Evolutionary conservation across 805 yeast genomes (phyloP).

Genomic region (Candida ulmi): DNA sequence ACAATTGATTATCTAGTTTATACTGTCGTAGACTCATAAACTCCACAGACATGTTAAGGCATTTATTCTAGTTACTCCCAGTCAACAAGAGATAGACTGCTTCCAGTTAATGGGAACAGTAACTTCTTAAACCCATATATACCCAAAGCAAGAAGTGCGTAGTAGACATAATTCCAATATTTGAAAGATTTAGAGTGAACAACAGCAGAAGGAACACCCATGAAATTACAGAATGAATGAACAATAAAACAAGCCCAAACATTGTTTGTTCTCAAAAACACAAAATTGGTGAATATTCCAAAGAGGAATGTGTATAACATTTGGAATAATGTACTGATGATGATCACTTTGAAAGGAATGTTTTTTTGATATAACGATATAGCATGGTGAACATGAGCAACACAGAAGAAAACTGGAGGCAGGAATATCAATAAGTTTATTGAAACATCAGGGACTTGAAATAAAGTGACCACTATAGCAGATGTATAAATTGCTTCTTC

Average conservation of each 20-base stretch:
- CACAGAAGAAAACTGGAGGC: conserved; percentile 65
- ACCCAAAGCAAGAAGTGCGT: conserved; percentile 38
- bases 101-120: conserved; percentile 25
- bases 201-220: conserved; percentile 54
- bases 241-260: conserved; percentile 52
- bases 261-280: conserved; percentile 47
- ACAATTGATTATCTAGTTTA: too few relatives aligned
- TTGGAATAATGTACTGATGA: conserved; percentile 43
- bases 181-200: conserved; percentile 11
- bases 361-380: conserved; percentile 35
- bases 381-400: conserved; percentile 79
- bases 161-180: conserved; percentile 31
- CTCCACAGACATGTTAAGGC: too few relatives aligned
- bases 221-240: conserved; percentile 63
- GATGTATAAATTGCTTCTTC: conserved; percentile 73
- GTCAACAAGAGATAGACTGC: conserved; percentile 10
- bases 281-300: conserved; percentile 58
- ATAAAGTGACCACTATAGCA: conserved; percentile 27
- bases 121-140: conserved; percentile 29
- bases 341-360: conserved; percentile 25
- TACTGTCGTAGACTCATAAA: too few relatives aligned
- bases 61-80: too few relatives aligned
- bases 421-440: conserved; percentile 24
- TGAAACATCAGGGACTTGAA: conserved; percentile 19
- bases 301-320: conserved; percentile 61